phyloP scores from a whole-genome alignment of 2,329 filamentous ascomycete species.

The Lachnellula arida region DNA sequence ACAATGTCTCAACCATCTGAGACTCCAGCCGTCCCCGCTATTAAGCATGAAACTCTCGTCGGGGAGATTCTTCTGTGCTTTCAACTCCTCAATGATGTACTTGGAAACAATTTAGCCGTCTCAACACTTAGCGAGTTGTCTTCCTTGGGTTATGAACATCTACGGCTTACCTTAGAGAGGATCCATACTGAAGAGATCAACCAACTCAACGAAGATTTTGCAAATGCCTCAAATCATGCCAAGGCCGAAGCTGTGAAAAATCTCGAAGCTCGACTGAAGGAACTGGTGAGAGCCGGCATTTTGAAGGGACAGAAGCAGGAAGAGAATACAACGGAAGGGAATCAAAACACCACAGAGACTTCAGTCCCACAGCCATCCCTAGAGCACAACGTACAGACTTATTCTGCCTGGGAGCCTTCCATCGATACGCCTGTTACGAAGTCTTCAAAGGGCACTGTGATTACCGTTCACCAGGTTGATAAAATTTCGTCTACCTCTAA shows the following conservation, averaged over 20 bases:
- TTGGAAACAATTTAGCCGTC: neutral
- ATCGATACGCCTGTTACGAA: too few relatives aligned
- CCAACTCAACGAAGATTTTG: neutral
- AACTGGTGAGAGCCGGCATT: neutral
- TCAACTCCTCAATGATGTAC: constrained; percentile 5
- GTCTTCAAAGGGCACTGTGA: too few relatives aligned
- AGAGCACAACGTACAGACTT: too few relatives aligned
- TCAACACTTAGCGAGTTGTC: neutral
- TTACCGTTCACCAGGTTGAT: too few relatives aligned
- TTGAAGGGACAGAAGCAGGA: neutral
- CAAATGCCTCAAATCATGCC: neutral
- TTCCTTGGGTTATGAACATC: neutral
- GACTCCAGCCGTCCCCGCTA: neutral
- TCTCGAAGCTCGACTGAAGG: neutral
- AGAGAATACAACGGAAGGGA: neutral
- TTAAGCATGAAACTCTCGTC: neutral
- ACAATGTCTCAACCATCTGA: neutral
- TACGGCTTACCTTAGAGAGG: neutral
- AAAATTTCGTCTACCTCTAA: too few relatives aligned
- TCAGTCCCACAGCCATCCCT: too few relatives aligned
- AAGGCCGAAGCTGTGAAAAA: neutral
- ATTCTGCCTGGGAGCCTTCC: too few relatives aligned
- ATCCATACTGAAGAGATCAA: neutral
- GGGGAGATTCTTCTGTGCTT: constrained; percentile 11
- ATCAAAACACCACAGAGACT: too few relatives aligned